Percentiles rank a stretch among this genome's conserved stretches.
Evolutionary conservation across 768 basidiomycete genomes (phyloP).

Genomic region (Suillus weaverae): DNA sequence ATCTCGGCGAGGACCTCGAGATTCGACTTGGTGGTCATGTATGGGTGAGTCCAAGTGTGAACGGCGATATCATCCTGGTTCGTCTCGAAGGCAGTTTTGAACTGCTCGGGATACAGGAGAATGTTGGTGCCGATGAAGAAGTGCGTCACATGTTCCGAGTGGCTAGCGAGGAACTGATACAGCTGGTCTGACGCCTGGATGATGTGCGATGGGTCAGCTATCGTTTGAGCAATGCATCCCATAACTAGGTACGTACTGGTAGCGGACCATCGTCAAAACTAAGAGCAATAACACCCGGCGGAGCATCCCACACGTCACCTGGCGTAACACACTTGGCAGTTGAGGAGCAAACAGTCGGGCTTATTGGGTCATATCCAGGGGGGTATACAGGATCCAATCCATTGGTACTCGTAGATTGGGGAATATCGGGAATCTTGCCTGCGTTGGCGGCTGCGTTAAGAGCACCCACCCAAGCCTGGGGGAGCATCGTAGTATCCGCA

Average conservation of each 20-base stretch:
- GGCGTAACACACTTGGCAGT: conserved; percentile 64
- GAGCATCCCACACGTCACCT: conserved; percentile 77
- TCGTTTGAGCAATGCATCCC: conserved; percentile 5
- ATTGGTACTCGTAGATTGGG: conserved; percentile 41
- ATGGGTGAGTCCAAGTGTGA: conserved; percentile 68
- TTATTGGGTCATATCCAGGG: conserved; percentile 37
- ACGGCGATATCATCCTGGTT: conserved; percentile 41
- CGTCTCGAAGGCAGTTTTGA: conserved; percentile 49
- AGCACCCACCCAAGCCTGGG: conserved; percentile 71
- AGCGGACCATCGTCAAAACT: conserved; percentile 84
- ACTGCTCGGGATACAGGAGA: conserved; percentile 52
- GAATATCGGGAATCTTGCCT: conserved; percentile 73
- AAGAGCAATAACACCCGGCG: conserved; percentile 61
- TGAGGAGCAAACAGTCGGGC: conserved; percentile 69
- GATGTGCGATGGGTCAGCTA: not conserved
- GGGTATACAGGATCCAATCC: conserved; percentile 40
- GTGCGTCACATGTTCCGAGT: conserved; percentile 76
- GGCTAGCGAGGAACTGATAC: conserved; percentile 62
- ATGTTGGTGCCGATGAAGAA: conserved; percentile 90
- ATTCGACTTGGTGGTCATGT: conserved; percentile 79
- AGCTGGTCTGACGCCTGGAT: conserved; percentile 45
- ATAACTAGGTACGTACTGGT: conserved; percentile 32
- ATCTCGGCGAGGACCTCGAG: conserved; percentile 65
- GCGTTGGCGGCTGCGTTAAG: conserved; percentile 63
- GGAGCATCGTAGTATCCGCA: conserved; percentile 54